Conservation (phyloP, 495 filamentous ascomycete genomes). For the Neurospora africana region DNA sequence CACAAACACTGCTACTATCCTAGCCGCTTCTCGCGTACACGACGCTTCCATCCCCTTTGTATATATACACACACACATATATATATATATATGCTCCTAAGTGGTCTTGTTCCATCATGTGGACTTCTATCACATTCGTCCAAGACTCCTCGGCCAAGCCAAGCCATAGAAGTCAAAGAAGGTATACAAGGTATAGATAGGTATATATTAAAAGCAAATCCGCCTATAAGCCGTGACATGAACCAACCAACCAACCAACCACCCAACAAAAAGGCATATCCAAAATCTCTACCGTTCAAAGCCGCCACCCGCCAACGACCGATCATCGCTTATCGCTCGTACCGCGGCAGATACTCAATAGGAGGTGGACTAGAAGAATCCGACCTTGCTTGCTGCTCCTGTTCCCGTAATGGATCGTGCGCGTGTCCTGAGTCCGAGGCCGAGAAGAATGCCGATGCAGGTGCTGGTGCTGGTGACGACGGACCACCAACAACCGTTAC, state of each 20-base stretch:
- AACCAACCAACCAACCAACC: not conserved
- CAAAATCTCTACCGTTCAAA: not conserved
- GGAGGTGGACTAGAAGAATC: not conserved
- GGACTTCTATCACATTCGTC: not conserved
- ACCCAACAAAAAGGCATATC: not conserved
- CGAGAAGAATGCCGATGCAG: not conserved
- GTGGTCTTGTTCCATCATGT: not conserved
- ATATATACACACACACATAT: not conserved
- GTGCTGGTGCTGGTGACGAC: not conserved
- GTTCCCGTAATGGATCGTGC: not conserved
- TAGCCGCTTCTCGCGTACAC: not conserved
- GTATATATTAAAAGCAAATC: not conserved
- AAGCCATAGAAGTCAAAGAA: not conserved
- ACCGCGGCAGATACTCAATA: not conserved
- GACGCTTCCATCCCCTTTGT: not conserved
- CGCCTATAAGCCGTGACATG: not conserved
- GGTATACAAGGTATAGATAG: not conserved
- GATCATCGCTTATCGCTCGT: not conserved
- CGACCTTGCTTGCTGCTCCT: not conserved
- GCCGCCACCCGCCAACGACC: not conserved
- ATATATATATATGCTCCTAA: not conserved
- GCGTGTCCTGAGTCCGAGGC: not conserved
- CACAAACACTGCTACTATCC: not conserved
- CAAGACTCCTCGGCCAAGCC: not conserved
- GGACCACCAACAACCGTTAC: not conserved